Evolutionary conservation across 2,329 filamentous ascomycete species (phyloP), one percentile per base, ranked within the genome.

Genomic region (Xylaria sp.): DNA sequence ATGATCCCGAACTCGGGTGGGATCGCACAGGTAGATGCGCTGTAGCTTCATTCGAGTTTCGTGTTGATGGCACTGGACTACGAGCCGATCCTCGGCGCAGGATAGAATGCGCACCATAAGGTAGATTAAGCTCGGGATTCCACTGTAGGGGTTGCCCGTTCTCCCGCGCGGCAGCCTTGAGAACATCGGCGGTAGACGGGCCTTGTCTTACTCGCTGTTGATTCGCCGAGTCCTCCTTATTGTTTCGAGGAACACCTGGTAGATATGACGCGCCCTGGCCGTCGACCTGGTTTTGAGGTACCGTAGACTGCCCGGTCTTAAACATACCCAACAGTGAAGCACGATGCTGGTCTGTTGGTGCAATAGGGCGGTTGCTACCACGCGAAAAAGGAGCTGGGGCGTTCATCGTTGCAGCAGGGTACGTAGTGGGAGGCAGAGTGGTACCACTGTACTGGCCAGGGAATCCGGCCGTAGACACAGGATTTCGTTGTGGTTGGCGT

Each of bases 311-410:
- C 11, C 77, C 71, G 69, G 83, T 83, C 68, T 86, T 87, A 77
- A 89, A 88, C 80, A 88, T 86, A 24, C 81, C 83, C 14, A 88
- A 78, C 21, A 88, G 78, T 7, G 83, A 80, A 19, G 81, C 83
- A 24, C 85, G 83, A 69, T 88, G 85, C 42, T 77, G 75, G 55
- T 81, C 80, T 32, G 80, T 76, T 9, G 74, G 75, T 4, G 58
- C 68, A 6, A 56, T 19, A 21, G 68, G 67, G 8, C 65, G 73
- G 32, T 54, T 54, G 39, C 42, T 60, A 8, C 69, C 68, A 21
- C 65, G 48, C n/a, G 69, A 67, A 51, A 71, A 65, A 1, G 62
- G 61, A 8, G 61, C 67, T 32, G 71, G 71, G 24, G 70, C 61
- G 12, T 67, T 70, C 47, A 69, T 69, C 3, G 65, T 54, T 30